These are phyloP conservation scores for Aspergillus sp. DNA, from an alignment of 2,329 filamentous ascomycete species.

Conservation along the genomic window DNA sequence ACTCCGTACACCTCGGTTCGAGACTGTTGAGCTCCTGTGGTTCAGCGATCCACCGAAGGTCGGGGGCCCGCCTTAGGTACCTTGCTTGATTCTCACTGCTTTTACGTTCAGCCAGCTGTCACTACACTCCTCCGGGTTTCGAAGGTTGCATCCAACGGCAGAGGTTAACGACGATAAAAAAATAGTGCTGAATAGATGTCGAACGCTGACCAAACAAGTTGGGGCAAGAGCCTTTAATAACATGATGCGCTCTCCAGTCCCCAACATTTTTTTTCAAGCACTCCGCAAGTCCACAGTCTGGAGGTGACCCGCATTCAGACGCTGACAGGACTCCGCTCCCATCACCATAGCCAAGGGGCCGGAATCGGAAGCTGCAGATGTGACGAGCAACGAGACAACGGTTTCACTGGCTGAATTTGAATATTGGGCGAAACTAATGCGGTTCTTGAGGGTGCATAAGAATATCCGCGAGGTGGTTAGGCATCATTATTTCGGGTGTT, in stretches of 20 bases:
- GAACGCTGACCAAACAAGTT: neutral
- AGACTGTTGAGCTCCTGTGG: neutral
- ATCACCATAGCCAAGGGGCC: neutral
- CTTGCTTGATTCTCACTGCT: neutral
- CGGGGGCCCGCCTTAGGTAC: neutral
- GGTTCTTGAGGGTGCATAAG: neutral
- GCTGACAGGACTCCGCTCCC: slow-evolving; percentile 1
- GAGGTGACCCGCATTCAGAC: slow-evolving; percentile 7
- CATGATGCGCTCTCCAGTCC: neutral
- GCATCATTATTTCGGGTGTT: neutral
- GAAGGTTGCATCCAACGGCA: neutral
- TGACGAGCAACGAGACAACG: neutral
- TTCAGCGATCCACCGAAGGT: neutral
- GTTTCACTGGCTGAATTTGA: neutral
- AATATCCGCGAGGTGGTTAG: neutral
- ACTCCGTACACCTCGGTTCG: neutral
- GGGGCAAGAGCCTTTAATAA: too few species aligned
- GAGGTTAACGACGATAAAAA: neutral
- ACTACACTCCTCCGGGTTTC: neutral
- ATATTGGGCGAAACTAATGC: neutral
- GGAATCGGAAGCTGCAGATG: neutral
- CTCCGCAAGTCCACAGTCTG: slow-evolving; percentile 1
- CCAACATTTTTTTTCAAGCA: neutral
- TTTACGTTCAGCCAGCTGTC: neutral
- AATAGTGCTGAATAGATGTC: neutral